phyloP scores from a whole-genome alignment of 1,284 basidiomycete genomes.

The Inonotus hispidus region DNA sequence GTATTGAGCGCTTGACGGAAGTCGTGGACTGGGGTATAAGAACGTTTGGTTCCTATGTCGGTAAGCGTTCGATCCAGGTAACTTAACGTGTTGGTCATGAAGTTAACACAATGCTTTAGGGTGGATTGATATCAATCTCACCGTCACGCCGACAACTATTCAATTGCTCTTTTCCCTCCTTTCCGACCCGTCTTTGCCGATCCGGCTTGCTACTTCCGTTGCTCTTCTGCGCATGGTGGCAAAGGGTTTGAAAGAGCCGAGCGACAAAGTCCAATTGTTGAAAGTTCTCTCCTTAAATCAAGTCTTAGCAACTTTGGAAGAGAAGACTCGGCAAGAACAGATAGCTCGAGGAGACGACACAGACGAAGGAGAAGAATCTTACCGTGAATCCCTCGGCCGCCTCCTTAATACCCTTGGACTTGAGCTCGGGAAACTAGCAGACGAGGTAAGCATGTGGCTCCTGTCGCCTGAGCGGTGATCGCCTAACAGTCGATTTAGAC shows the following conservation, averaged over 20 bases:
- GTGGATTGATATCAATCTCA: conserved; percentile 97
- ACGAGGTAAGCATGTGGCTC: conserved; percentile 54
- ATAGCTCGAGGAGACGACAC: conserved; percentile 57
- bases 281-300: conserved; percentile 83
- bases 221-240: conserved; percentile 79
- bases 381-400: conserved; percentile 85
- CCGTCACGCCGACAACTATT: conserved; percentile 88
- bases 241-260: conserved; percentile 91
- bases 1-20: conserved; percentile 61
- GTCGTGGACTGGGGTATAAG: conserved; percentile 85
- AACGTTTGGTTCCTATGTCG: conserved; percentile 91
- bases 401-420: conserved; percentile 80
- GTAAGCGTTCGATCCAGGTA: conserved; percentile 49
- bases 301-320: conserved; percentile 76
- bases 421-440: conserved; percentile 78
- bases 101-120: conserved; percentile 41
- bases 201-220: conserved; percentile 80
- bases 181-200: conserved; percentile 70
- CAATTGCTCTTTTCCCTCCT: conserved; percentile 83
- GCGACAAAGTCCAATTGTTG: conserved; percentile 88
- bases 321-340: conserved; percentile 68
- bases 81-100: not conserved
- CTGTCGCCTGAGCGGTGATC: not conserved
- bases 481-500: conserved; percentile 40
- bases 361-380: conserved; percentile 79